Evolutionary conservation across 306 rosid genomes (phyloP).

Genomic region (Pyrus communis): DNA sequence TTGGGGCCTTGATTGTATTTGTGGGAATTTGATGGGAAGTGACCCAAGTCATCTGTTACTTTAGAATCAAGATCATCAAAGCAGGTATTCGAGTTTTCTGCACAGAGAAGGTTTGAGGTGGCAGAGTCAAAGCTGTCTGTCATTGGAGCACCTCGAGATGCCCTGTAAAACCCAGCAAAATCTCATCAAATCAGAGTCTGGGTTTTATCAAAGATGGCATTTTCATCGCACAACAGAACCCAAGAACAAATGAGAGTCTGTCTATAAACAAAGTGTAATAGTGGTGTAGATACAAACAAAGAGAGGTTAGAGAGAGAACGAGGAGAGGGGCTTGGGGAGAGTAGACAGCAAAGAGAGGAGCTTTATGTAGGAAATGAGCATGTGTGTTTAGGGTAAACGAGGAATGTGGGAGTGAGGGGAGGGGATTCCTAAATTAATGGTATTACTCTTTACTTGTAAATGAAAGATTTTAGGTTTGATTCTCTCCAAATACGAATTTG

Average conservation of each 20-base stretch:
- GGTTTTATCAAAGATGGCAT: slow-evolving; percentile 27
- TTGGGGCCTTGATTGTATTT: slow-evolving; percentile 21
- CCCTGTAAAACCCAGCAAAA: slow-evolving; percentile 25
- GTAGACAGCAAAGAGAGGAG: slow-evolving; percentile 13
- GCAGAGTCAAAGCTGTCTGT: slow-evolving; percentile 37
- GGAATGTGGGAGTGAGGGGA: slow-evolving; percentile 11
- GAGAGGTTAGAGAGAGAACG: slow-evolving; percentile 6
- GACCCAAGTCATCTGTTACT: slow-evolving; percentile 29
- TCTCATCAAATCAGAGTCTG: slow-evolving; percentile 30
- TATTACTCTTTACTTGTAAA: too few relatives aligned
- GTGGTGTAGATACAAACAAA: slow-evolving; percentile 2
- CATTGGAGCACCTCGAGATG: slow-evolving; percentile 37
- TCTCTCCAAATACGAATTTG: too few relatives aligned
- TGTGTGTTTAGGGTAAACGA: slow-evolving; percentile 46
- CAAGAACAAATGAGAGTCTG: slow-evolving; percentile 1
- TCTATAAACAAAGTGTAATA: background rate
- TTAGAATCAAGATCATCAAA: slow-evolving; percentile 40
- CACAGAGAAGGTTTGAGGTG: slow-evolving; percentile 36
- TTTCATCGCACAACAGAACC: slow-evolving; percentile 18
- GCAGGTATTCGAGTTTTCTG: slow-evolving; percentile 31
- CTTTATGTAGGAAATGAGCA: slow-evolving; percentile 40
- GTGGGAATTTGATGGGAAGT: slow-evolving; percentile 26
- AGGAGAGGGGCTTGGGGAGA: background rate
- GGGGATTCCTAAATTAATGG: background rate
- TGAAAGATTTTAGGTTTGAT: rapidly evolving